phyloP scores from a whole-genome alignment of 2,329 filamentous ascomycete genomes.

The Dichotomopilus funicola region DNA sequence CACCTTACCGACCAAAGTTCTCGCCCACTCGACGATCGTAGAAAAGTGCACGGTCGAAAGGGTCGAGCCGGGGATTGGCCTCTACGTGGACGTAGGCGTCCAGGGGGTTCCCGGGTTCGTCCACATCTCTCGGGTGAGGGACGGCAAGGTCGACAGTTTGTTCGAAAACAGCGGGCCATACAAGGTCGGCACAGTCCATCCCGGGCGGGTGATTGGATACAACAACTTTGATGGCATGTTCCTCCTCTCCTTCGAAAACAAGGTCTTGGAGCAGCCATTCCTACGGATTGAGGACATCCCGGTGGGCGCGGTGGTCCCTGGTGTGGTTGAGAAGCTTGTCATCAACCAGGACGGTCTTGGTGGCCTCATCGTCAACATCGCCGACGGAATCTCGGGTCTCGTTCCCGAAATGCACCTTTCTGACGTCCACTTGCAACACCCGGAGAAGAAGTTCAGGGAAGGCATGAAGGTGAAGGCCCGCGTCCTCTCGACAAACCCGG shows the following conservation, averaged over 20 bases:
- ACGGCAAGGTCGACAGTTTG: constrained; percentile 80
- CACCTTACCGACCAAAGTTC: constrained; percentile 47
- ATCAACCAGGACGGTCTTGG: constrained; percentile 71
- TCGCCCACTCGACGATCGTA: constrained; percentile 68
- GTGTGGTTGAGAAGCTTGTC: constrained; percentile 77
- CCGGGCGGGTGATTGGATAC: constrained; percentile 77
- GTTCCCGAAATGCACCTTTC: constrained; percentile 84
- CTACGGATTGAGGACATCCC: constrained; percentile 86
- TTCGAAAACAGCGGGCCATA: constrained; percentile 71
- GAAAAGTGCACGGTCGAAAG: constrained; percentile 72
- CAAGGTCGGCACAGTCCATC: constrained; percentile 70
- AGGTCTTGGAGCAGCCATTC: constrained; percentile 78
- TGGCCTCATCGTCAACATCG: constrained; percentile 74
- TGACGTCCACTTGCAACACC: constrained; percentile 80
- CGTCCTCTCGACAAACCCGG: constrained; percentile 71
- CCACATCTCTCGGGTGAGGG: constrained; percentile 87
- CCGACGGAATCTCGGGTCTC: constrained; percentile 82
- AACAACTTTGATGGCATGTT: constrained; percentile 82
- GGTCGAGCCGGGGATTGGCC: constrained; percentile 71
- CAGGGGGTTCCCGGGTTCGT: constrained; percentile 74
- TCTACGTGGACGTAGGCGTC: constrained; percentile 69
- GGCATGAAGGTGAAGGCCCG: constrained; percentile 78
- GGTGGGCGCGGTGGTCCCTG: constrained; percentile 72
- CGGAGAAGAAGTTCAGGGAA: constrained; percentile 92
- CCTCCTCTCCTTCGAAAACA: constrained; percentile 76